Evolutionary conservation across 2,329 filamentous ascomycete genomes (phyloP).

Genomic region (Esteya vermicola): DNA sequence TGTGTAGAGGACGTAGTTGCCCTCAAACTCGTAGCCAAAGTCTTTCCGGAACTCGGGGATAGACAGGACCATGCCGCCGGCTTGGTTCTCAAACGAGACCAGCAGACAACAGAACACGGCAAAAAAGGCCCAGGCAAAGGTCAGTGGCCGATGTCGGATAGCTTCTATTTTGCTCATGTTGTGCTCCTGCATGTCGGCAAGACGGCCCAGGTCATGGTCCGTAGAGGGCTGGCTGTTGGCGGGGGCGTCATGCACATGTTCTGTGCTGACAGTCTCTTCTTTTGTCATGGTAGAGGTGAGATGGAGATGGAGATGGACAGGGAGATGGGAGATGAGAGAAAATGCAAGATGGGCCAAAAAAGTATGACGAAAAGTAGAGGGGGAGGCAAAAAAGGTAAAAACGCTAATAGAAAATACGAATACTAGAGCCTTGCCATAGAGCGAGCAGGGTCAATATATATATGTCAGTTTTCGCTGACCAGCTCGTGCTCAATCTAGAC

Average conservation of each 20-base stretch:
- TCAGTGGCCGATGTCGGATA: neutral
- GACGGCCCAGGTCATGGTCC: neutral
- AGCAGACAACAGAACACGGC: neutral
- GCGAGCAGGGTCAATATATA: no score
- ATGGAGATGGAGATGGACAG: neutral
- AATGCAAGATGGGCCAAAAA: no score
- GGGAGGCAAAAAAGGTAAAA: no score
- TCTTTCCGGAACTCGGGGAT: constrained; percentile 26
- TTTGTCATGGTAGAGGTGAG: neutral
- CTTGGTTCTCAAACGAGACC: constrained; percentile 11
- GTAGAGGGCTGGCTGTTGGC: no score
- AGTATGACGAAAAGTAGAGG: no score
- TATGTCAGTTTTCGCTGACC: no score
- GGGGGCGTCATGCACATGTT: neutral
- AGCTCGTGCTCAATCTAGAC: neutral
- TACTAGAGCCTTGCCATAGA: no score
- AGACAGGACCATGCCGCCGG: constrained; percentile 20
- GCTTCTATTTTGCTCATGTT: neutral
- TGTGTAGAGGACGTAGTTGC: constrained; percentile 20
- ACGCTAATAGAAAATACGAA: no score
- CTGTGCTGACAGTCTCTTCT: neutral
- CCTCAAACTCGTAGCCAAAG: constrained; percentile 21
- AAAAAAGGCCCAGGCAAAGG: constrained; percentile 1
- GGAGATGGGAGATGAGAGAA: neutral
- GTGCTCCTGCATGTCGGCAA: neutral